Evolutionary conservation across 345 rosid genomes (phyloP), one percentile per base, ranked within the genome.

Genomic region (Sapria himalayana): DNA sequence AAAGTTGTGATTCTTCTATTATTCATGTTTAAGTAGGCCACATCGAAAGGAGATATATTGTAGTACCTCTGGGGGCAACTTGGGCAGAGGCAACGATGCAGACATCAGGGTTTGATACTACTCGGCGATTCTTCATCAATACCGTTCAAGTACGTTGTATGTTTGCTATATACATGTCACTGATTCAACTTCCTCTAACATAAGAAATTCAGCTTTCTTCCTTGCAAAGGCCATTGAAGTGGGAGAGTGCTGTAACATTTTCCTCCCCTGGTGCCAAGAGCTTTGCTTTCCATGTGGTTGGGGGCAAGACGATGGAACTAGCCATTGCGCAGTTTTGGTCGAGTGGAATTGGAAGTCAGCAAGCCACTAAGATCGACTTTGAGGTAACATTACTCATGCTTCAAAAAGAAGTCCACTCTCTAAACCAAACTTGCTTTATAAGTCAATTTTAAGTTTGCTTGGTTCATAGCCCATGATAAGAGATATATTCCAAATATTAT

Each of bases 301-400:
- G 81, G 62, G 95, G 99, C 51, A 84, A 63, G 63, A 84, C 93
- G 24, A 73, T 79, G 92, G 99, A 89, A 64, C 66, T 89, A 54
- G 77, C 74, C 43, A 48, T 89, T 57, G 93, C 99, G 56, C 99
- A 84, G 60, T 89, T 79, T 59, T 82, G 99, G 95, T 74, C 93
- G 40, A 89, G 99, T 61, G 99, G 99, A 50, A 64, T 79, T 43
- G 99, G 92, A 53, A 89, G 95, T 67, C 71, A 62, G 50, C 92
- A 84, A 62, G 66, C 68, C 37, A 58, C 99, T 43, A 18, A 48
- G 25, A 85, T 82, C 36, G 91, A 89, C 56, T 82, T 89, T 71
- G 86, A 89, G 98, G 98, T 89, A 74, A 25, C 38, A 44, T n/a
- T n/a, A n/a, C n/a, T n/a, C n/a, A n/a, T n/a, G n/a, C n/a, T n/a